Evolutionary conservation across 1,139 yeast species (phyloP).

Genomic region (Kurtzmaniella quercitrusa): DNA sequence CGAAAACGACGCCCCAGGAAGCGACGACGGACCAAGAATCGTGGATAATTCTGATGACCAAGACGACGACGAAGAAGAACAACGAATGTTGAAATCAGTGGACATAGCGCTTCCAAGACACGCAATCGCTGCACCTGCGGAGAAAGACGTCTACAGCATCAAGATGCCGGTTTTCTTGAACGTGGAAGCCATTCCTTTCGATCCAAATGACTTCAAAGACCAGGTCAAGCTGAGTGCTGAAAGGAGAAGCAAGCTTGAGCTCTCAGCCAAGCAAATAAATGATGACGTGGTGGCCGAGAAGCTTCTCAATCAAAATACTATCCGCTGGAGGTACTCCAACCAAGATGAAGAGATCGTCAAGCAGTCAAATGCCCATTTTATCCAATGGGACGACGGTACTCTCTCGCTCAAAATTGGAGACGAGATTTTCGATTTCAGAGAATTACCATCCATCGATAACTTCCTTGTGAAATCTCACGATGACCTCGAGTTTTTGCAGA

Average conservation of each 20-base stretch:
- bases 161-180: conserved; percentile 79
- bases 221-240: conserved; percentile 46
- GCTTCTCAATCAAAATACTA: conserved; percentile 71
- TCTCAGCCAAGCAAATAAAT: conserved; percentile 32
- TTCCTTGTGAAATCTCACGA: conserved; percentile 71
- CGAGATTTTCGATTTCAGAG: conserved; percentile 78
- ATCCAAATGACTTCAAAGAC: conserved; percentile 63
- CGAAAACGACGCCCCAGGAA: conserved; percentile 13
- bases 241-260: conserved; percentile 29
- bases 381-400: conserved; percentile 94
- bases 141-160: conserved; percentile 48
- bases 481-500: conserved; percentile 66
- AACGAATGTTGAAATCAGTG: conserved; percentile 41
- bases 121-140: conserved; percentile 45
- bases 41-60: conserved; percentile 15
- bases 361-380: conserved; percentile 84
- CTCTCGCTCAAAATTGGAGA: conserved; percentile 80
- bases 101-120: conserved; percentile 75
- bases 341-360: conserved; percentile 64
- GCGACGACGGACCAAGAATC: conserved; percentile 9
- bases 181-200: conserved; percentile 85
- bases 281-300: conserved; percentile 47
- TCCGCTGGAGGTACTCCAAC: conserved; percentile 88
- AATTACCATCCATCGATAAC: conserved; percentile 66
- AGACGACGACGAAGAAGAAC: conserved; percentile 26